A percentile compares a stretch with the other conserved stretches of the same genome.
phyloP scores from a whole-genome alignment of 2,329 filamentous ascomycete species.

The Aureobasidium sp. region DNA sequence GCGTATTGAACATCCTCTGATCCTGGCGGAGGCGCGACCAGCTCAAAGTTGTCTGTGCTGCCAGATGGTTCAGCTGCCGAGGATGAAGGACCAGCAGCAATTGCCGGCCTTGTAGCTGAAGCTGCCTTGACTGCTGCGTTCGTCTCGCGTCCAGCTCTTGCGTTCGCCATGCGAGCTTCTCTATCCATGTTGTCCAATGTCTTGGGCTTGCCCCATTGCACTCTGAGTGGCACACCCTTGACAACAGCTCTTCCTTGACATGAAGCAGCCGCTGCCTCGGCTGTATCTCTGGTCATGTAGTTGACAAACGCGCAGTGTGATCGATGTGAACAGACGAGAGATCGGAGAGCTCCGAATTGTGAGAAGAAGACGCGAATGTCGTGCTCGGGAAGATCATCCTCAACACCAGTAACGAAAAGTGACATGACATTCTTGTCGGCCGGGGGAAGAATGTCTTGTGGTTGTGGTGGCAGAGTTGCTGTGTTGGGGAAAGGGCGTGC shows the following conservation, averaged over 20 bases:
- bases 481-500: conserved; percentile 56
- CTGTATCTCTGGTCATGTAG: conserved; percentile 73
- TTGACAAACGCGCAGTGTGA: conserved; percentile 97
- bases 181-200: conserved; percentile 85
- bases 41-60: conserved; percentile 36
- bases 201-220: conserved; percentile 90
- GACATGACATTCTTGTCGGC: conserved; percentile 80
- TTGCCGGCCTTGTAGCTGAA: conserved; percentile 18
- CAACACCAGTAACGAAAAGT: conserved; percentile 87
- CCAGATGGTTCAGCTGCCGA: conserved; percentile 36
- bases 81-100: conserved; percentile 21
- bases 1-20: conserved; percentile 72
- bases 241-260: conserved; percentile 86
- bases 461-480: conserved; percentile 68
- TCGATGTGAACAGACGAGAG: conserved; percentile 90
- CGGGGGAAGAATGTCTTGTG: conserved; percentile 79
- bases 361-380: conserved; percentile 87
- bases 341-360: conserved; percentile 80
- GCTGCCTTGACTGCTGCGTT: conserved; percentile 19
- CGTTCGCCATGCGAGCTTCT: conserved; percentile 73
- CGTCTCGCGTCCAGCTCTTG: conserved; percentile 63
- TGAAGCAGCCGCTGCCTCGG: conserved; percentile 75
- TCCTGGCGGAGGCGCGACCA: conserved; percentile 70
- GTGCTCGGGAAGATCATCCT: conserved; percentile 91
- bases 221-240: conserved; percentile 77